A percentile compares a stretch with the other conserved stretches of the same genome.
Evolutionary conservation across 495 filamentous ascomycete species (phyloP).

Genomic region (Lichenothelia convexa): DNA sequence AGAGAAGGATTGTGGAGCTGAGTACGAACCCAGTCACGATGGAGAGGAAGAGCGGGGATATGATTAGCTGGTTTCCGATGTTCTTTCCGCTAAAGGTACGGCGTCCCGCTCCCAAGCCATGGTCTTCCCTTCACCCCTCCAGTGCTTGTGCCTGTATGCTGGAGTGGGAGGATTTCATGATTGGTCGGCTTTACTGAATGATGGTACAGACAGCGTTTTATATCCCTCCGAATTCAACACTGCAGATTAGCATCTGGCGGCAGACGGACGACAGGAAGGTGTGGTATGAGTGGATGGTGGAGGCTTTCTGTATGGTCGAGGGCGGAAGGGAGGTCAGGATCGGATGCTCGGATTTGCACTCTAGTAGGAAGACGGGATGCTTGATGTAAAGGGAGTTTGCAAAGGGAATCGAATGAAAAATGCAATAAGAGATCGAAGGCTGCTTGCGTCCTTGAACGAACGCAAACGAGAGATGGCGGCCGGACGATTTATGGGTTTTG

Average conservation of each 20-base stretch:
- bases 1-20: conserved; percentile 46
- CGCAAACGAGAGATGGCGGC: too few relatives aligned
- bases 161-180: conserved; percentile 1
- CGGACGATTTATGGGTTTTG: too few relatives aligned
- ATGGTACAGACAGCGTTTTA: conserved; percentile 71
- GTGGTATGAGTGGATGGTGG: conserved; percentile 97
- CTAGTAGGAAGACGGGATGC: conserved; percentile 77
- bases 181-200: neutral
- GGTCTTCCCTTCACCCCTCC: conserved; percentile 2
- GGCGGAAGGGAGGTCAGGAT: conserved; percentile 50
- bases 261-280: conserved; percentile 89
- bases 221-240: conserved; percentile 62
- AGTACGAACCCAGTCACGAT: conserved; percentile 88
- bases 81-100: conserved; percentile 90
- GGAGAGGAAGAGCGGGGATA: conserved; percentile 76
- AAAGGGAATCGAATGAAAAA: too few relatives aligned
- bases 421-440: too few relatives aligned
- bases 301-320: conserved; percentile 43
- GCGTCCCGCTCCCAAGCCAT: conserved; percentile 1
- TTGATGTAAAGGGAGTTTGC: too few relatives aligned
- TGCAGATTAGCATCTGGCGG: conserved; percentile 85
- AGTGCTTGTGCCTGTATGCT: neutral
- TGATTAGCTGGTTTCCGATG: conserved; percentile 99
- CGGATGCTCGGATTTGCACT: conserved; percentile 68
- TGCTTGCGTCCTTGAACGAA: too few relatives aligned